Evolutionary conservation across 169 alveolate species (phyloP), one percentile per base, ranked within the genome.

Genomic region (Eimeria praecox): DNA sequence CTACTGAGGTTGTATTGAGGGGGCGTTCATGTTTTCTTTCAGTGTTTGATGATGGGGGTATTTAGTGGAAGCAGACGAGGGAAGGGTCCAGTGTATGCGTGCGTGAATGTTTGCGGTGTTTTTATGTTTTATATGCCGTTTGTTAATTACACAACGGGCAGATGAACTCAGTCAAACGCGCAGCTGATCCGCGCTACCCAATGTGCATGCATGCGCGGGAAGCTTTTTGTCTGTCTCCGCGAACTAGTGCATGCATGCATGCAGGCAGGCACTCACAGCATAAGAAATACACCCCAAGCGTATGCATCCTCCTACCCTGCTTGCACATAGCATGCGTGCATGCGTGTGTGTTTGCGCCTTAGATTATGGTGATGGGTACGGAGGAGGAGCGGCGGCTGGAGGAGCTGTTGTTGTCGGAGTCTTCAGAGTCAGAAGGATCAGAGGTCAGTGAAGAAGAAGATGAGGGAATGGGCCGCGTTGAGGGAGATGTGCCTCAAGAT

Each of bases 341-440:
- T 64, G 77, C n/a, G 9, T 64, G 77, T 49, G 38, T 44, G 54
- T 40, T 62, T 69, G 64, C 33, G 20, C 5, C 38, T 22, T 82
- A 95, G 96, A 95, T 88, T 14, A 64, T 80, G 46, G 96, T 95
- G 44, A 71, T 95, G 92, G 96, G 96, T 18, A 75, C 95, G 27
- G 96, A 95, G 71, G 96, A 95, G 64, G 96, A 95, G 88, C 77
- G 88, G 64, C 92, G 92, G 14, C 49, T 95, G 85, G 95, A 95
- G 64, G 95, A 95, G 75, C 92, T 95, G 12, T 90, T 95, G 66
- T 44, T 62, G 64, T 94, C 73, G 80, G 96, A 85, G 49, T 22
- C 40, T 14, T 40, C 62, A 18, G 78, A 85, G 40, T 56, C 80
- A 14, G 71, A 93, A 75, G 96, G 66, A 22, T 56, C 24, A n/a